phyloP scores from a whole-genome alignment of 805 yeast genomes.

The Nakazawaea anatomiae region DNA sequence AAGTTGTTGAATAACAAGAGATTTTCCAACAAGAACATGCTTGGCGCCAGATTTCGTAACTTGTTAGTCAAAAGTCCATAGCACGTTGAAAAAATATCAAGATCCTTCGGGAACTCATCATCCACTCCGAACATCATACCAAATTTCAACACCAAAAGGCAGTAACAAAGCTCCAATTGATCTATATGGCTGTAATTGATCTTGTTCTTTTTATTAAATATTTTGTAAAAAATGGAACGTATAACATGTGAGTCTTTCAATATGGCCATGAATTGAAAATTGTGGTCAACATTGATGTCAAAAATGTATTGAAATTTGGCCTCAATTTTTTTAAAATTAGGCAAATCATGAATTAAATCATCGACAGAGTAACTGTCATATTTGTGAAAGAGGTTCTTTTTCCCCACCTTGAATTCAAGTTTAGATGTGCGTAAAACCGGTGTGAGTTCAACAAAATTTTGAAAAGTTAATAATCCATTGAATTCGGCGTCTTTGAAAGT shows the following conservation, averaged over 20 bases:
- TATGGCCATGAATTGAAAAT: neutral
- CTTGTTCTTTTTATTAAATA: constrained; percentile 3
- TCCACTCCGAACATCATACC: constrained; percentile 3
- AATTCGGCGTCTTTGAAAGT: neutral
- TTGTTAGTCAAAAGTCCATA: neutral
- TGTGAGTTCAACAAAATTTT: neutral
- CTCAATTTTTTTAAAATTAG: constrained; percentile 1
- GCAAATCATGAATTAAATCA: constrained; percentile 1
- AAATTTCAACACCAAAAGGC: constrained; percentile 1
- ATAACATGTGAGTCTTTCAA: neutral
- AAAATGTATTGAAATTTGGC: constrained; percentile 5
- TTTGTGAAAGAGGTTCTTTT: neutral
- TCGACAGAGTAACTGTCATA: neutral
- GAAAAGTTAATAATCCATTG: constrained; percentile 1
- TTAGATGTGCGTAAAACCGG: neutral
- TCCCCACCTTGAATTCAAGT: neutral
- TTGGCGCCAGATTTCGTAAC: neutral
- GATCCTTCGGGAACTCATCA: neutral
- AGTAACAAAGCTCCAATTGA: constrained; percentile 3
- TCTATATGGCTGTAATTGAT: neutral
- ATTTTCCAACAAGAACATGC: constrained; percentile 3
- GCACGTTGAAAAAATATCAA: neutral
- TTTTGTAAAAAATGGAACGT: neutral
- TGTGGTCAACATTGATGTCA: neutral
- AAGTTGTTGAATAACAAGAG: constrained; percentile 4